Evolutionary conservation across 495 filamentous ascomycete species (phyloP).

Genomic region (Eremomyces bilateralis): DNA sequence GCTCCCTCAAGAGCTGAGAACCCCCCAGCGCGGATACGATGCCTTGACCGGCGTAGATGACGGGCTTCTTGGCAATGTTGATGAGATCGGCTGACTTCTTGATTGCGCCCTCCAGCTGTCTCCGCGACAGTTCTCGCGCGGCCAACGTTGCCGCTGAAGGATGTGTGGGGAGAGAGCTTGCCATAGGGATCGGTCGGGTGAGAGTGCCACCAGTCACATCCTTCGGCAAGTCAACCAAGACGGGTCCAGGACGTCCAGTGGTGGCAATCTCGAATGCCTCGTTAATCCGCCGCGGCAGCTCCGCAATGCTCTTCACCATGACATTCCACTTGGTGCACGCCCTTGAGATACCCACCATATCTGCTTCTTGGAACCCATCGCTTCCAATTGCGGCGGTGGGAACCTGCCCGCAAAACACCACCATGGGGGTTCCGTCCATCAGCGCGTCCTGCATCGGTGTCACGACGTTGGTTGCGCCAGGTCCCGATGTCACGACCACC

Average conservation of each 20-base stretch:
- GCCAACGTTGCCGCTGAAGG: conserved; percentile 49
- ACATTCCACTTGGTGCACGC: conserved; percentile 75
- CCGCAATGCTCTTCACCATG: conserved; percentile 60
- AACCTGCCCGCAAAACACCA: conserved; percentile 65
- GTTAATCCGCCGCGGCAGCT: conserved; percentile 56
- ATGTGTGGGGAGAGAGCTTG: conserved; percentile 36
- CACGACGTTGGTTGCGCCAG: conserved; percentile 58
- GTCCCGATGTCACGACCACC: conserved; percentile 58
- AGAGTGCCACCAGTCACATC: conserved; percentile 52
- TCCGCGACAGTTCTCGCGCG: conserved; percentile 33
- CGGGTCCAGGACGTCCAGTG: conserved; percentile 52
- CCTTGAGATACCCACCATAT: conserved; percentile 54
- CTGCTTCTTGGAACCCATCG: conserved; percentile 65
- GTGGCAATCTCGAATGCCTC: conserved; percentile 75
- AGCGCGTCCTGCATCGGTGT: conserved; percentile 63
- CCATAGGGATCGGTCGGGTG: conserved; percentile 43
- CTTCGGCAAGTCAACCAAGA: conserved; percentile 60
- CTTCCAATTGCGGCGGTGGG: conserved; percentile 49
- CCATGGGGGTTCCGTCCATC: conserved; percentile 57
- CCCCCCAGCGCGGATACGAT: conserved; percentile 41
- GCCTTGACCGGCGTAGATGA: conserved; percentile 58
- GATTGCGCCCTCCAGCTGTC: conserved; percentile 38
- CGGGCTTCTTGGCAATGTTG: conserved; percentile 53
- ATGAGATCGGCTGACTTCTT: conserved; percentile 41
- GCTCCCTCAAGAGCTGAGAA: conserved; percentile 39